A percentile compares a stretch with the other conserved stretches of the same genome.
Conservation (phyloP, 106 monocot genomes). For the Allium cepa region DNA sequence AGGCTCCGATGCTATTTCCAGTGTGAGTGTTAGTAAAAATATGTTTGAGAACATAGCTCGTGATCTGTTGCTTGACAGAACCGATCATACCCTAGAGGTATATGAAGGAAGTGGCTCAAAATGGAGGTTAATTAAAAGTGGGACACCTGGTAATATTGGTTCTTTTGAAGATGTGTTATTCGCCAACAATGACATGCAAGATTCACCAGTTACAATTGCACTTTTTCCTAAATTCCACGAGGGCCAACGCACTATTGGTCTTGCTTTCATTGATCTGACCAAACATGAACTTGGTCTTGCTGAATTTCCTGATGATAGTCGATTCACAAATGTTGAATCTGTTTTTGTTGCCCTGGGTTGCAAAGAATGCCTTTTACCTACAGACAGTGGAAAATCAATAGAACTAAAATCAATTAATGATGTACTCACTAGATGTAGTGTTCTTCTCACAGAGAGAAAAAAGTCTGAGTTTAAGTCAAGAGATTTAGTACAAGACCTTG, state of each 20-base stretch:
- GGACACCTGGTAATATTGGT: slow-evolving; percentile 91
- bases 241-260: slow-evolving; percentile 66
- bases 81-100: slow-evolving; percentile 80
- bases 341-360: slow-evolving; percentile 92
- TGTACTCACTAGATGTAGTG: slow-evolving; percentile 59
- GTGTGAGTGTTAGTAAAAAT: slow-evolving; percentile 76
- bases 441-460: slow-evolving; percentile 83
- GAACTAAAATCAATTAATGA: slow-evolving; percentile 50
- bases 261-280: slow-evolving; percentile 83
- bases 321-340: slow-evolving; percentile 89
- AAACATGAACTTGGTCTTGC: slow-evolving; percentile 69
- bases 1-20: slow-evolving; percentile 61
- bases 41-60: slow-evolving; percentile 97
- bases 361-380: slow-evolving; percentile 84
- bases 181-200: slow-evolving; percentile 99
- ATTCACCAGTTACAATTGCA: slow-evolving; percentile 82
- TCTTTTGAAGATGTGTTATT: slow-evolving; percentile 96
- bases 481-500: slow-evolving; percentile 89
- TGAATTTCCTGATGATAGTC: slow-evolving; percentile 93
- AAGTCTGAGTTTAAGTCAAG: slow-evolving; percentile 91
- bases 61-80: slow-evolving; percentile 83
- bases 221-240: slow-evolving; percentile 62
- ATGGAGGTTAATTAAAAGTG: slow-evolving; percentile 76
- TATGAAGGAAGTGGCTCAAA: slow-evolving; percentile 98
- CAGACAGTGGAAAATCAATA: slow-evolving; percentile 54